A percentile compares a stretch with the other conserved stretches of the same genome.
Conservation (phyloP, 2,329 filamentous ascomycete genomes). For the Diaporthe velutina region DNA sequence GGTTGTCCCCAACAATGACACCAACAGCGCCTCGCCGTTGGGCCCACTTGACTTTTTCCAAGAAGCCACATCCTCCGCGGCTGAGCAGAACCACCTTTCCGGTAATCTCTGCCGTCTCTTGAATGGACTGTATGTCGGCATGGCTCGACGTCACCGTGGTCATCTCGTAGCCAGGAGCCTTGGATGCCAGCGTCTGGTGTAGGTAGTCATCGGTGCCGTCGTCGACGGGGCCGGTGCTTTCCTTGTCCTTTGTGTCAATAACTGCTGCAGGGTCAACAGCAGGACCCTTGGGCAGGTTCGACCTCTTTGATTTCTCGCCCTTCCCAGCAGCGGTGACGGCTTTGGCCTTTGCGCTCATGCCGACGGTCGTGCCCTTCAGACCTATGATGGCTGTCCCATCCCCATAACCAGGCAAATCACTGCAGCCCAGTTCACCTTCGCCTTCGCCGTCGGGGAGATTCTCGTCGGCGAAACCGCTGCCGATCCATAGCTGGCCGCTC, state of each 20-base stretch:
- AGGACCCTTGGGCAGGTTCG: constrained; percentile 48
- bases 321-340: constrained; percentile 46
- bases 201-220: constrained; percentile 91
- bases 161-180: constrained; percentile 51
- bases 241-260: constrained; percentile 45
- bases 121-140: constrained; percentile 91
- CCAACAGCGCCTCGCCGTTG: constrained; percentile 90
- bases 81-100: constrained; percentile 94
- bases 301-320: constrained; percentile 52
- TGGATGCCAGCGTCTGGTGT: constrained; percentile 64
- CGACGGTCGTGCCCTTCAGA: constrained; percentile 59
- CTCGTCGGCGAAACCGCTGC: constrained; percentile 90
- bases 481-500: constrained; percentile 93
- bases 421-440: constrained; percentile 92
- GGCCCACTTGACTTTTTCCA: constrained; percentile 98
- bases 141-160: constrained; percentile 64
- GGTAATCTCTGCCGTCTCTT: constrained; percentile 91
- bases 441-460: constrained; percentile 71
- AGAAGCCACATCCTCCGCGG: constrained; percentile 93
- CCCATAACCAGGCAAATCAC: constrained; percentile 91
- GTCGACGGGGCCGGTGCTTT: constrained; percentile 56
- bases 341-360: constrained; percentile 52
- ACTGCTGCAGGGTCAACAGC: constrained; percentile 46
- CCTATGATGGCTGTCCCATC: constrained; percentile 60
- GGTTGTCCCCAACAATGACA: constrained; percentile 94